Evolutionary conservation across 768 basidiomycete genomes (phyloP), one percentile per base, ranked within the genome.

Genomic region (Tylopilus balloui): DNA sequence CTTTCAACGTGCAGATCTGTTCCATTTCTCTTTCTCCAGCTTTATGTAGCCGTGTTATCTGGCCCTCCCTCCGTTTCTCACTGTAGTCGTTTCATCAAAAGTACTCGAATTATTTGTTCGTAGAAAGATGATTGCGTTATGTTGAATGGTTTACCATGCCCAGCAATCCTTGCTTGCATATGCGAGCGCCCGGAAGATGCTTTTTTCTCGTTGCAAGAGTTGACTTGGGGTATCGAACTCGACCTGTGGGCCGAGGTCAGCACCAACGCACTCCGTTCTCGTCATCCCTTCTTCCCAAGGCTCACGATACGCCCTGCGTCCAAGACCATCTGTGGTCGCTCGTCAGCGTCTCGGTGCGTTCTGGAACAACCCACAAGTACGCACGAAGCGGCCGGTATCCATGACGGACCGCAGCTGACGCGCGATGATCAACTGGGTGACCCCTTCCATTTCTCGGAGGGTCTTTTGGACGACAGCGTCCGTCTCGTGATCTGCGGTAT

Each of bases 271-370:
- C 17, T 15, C 14, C 11, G 27, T 25, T 8, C 24, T 25, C 8
- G 24, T 8, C 24, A 25, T 25, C 24, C 31, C 6, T 9, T 32
- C 9, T 12, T 12, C 8, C 19, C 11, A 20, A 23, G 20, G 45
- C 51, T 47, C 10, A 35, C 48, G 32, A 58, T 42, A 17, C 15
- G 38, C n/a, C 51, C 55, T 13, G 39, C 23, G 32, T 57, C 51
- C 45, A 57, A 27, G 21, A 45, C 51, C 27, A 45, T 50, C 55
- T 53, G 23, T 20, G 34, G 14, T 15, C 7, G 14, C 4, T 11
- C 12, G 24, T 51, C 24, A 21, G 24, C 13, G 28, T 24, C 23
- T 25, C 5, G 9, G 25, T 6, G 37, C 11, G 24, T 6, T 21
- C 25, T 13, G 17, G 15, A 27, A 3, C 17, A 23, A n/a, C n/a